Percentiles rank a stretch among this genome's conserved stretches.
Conservation (phyloP, 805 yeast genomes). For the Tetrapisispora iriomotensis region DNA sequence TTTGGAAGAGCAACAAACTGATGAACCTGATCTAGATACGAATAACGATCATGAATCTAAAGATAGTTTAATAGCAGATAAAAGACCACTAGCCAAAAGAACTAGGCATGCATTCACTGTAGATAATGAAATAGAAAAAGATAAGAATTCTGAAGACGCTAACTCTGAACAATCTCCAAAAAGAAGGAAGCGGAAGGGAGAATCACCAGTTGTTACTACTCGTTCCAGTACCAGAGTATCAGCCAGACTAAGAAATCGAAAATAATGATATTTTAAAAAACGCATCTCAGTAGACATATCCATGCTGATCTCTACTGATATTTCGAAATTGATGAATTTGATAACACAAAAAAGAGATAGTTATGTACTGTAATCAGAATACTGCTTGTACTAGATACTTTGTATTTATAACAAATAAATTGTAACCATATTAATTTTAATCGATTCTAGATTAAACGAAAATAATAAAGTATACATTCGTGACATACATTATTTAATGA, state of each 20-base stretch:
- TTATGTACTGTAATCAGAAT: too few species aligned
- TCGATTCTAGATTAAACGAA: too few species aligned
- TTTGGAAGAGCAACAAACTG: background rate
- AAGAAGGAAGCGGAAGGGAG: slow-evolving; percentile 11
- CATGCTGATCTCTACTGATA: too few species aligned
- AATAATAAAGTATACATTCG: too few species aligned
- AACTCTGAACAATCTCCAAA: slow-evolving; percentile 11
- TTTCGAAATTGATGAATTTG: too few species aligned
- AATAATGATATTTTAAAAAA: too few species aligned
- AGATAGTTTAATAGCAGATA: background rate
- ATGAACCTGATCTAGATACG: background rate
- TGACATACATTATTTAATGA: slow-evolving; percentile 2
- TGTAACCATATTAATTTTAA: too few species aligned
- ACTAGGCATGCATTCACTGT: slow-evolving; percentile 14
- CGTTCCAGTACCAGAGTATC: slow-evolving; percentile 19
- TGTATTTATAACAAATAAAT: too few species aligned
- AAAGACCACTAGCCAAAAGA: slow-evolving; percentile 19
- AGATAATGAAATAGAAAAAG: background rate
- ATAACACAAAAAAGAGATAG: too few species aligned
- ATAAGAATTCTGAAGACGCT: too few species aligned
- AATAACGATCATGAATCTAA: background rate
- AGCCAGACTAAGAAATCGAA: slow-evolving; percentile 23
- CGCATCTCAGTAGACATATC: too few species aligned
- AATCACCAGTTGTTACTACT: slow-evolving; percentile 1
- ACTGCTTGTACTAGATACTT: too few species aligned